These are phyloP conservation scores for Lachnellula willkommii DNA, from an alignment of 2,329 filamentous ascomycete species.

Conservation along the genomic window DNA sequence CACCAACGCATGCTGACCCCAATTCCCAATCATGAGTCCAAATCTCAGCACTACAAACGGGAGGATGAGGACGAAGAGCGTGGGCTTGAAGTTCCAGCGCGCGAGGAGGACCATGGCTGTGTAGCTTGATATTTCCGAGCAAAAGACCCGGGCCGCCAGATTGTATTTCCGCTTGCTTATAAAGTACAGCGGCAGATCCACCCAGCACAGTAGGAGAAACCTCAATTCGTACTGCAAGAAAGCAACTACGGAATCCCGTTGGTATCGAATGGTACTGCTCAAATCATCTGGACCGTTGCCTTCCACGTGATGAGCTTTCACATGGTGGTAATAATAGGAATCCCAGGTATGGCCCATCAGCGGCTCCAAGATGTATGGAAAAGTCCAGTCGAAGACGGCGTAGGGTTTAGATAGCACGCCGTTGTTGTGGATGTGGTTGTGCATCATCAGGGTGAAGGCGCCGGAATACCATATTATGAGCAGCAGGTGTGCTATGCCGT, in stretches of 20 bases:
- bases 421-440: slow-evolving; percentile 76
- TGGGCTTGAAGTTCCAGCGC: slow-evolving; percentile 41
- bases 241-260: slow-evolving; percentile 61
- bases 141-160: slow-evolving; percentile 50
- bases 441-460: slow-evolving; percentile 74
- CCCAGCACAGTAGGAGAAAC: slow-evolving; percentile 69
- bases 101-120: slow-evolving; percentile 50
- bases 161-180: slow-evolving; percentile 52
- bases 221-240: slow-evolving; percentile 69
- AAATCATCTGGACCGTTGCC: slow-evolving; percentile 73
- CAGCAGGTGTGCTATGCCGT: slow-evolving; percentile 59
- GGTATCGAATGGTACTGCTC: slow-evolving; percentile 70
- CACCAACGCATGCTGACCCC: slow-evolving; percentile 79
- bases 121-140: slow-evolving; percentile 59
- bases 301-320: slow-evolving; percentile 81
- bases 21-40: slow-evolving; percentile 76
- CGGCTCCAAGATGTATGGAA: slow-evolving; percentile 70
- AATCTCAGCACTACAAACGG: slow-evolving; percentile 62
- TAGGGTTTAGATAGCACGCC: slow-evolving; percentile 58
- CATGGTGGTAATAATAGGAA: slow-evolving; percentile 78
- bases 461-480: slow-evolving; percentile 67
- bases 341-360: slow-evolving; percentile 83
- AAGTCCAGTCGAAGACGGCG: slow-evolving; percentile 54
- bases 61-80: slow-evolving; percentile 60
- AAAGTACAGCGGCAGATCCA: slow-evolving; percentile 72